Percentiles rank a stretch among this genome's conserved stretches.
Conservation (phyloP, 768 basidiomycete species). For the Agrocybe pediades region DNA sequence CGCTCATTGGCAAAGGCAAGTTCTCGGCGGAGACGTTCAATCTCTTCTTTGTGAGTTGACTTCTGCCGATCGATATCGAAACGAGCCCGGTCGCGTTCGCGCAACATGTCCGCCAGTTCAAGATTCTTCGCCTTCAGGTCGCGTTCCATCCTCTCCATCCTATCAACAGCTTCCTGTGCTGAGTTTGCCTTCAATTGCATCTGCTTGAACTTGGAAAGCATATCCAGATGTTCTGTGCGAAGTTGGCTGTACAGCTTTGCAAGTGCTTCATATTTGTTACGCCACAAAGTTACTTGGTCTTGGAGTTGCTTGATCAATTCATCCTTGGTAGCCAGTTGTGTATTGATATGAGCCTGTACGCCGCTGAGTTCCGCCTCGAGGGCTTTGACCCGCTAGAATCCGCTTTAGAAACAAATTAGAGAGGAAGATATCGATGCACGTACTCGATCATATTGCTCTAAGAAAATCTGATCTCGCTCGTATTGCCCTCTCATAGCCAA, state of each 20-base stretch:
- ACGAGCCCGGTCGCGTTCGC: constrained; percentile 93
- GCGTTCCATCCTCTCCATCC: constrained; percentile 98
- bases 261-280: constrained; percentile 97
- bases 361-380: constrained; percentile 30
- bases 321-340: constrained; percentile 90
- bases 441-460: constrained; percentile 97
- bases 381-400: constrained; percentile 13
- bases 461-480: constrained; percentile 94
- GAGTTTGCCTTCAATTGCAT: constrained; percentile 98
- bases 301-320: constrained; percentile 95
- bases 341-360: constrained; percentile 88
- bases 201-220: constrained; percentile 96
- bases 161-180: constrained; percentile 96
- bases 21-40: constrained; percentile 90
- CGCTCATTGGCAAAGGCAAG: constrained; percentile 95
- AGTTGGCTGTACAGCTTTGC: constrained; percentile 99
- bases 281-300: constrained; percentile 95
- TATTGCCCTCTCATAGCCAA: constrained; percentile 95
- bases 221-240: constrained; percentile 94
- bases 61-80: constrained; percentile 96
- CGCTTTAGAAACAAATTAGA: background rate
- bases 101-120: constrained; percentile 97
- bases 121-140: constrained; percentile 99
- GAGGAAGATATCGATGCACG: constrained; percentile 27
- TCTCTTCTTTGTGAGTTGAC: constrained; percentile 91